Evolutionary conservation across 1,284 basidiomycete species (phyloP), one percentile per base, ranked within the genome.

Genomic region (Moniliella sp.): DNA sequence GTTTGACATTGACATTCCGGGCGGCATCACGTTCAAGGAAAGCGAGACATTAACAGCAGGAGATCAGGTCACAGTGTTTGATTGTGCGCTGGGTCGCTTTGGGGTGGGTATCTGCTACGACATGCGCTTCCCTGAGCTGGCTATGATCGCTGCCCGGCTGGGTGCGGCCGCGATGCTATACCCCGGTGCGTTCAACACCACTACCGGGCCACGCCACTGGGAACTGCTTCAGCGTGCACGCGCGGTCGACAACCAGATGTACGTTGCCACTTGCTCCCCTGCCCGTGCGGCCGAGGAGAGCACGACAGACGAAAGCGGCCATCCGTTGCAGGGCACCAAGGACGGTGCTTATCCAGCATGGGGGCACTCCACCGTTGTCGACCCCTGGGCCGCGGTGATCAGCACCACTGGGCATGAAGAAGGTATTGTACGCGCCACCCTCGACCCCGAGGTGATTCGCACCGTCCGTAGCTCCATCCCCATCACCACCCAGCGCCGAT

Each of bases 1-100:
- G 5, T 99, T 99, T 57, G 88, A 99, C 61, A 94, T 99, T 40
- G 81, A 97, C 57, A 88, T 94, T 34, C 84, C 84, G 0, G 88
- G 88, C 12, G 77, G 81, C 61, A 93, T 97, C 62, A 83, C 66
- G 3, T 97, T 97, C 72, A 88, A 91, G 76, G 91, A 99, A 66
- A 91, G 83, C 57, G 79, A 91, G 59, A 82, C 79, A 0, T 66
- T 99, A 30, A 78, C 77, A 0, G 78, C 74, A 3, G 91, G 91
- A 3, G 70, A 64, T 11, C 68, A 67, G 3, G 62, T 77, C 35
- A 88, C 78, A 40, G 74, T 72, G 32, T 84, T 99, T 53, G 81
- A 91, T 46, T 86, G 88, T 8, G 81, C 74, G 18, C 81, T 83
- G 52, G 84, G 82, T 7, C 74, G 79, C 26, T 74, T 91, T 42